A percentile compares a stretch with the other conserved stretches of the same genome.
Conservation (phyloP, 495 filamentous ascomycete genomes). For the Penicillium diatomitis region DNA sequence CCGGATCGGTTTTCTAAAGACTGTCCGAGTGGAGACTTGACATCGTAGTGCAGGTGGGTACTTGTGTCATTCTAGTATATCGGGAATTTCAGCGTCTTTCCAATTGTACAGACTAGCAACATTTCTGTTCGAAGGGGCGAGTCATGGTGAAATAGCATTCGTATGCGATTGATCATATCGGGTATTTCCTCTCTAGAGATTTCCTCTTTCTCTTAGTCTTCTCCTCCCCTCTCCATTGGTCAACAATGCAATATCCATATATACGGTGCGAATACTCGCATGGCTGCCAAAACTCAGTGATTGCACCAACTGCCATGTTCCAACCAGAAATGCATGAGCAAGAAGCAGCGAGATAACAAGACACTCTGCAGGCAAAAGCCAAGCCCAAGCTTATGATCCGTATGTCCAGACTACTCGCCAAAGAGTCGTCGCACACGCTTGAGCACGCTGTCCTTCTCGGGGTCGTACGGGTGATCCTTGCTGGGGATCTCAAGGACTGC, state of each 20-base stretch:
- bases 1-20: too few relatives aligned
- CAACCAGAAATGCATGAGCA: constrained; percentile 6
- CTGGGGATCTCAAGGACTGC: constrained; percentile 85
- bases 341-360: constrained; percentile 2
- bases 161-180: constrained; percentile 12
- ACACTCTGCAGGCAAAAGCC: neutral
- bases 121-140: neutral
- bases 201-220: constrained; percentile 1
- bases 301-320: too few relatives aligned
- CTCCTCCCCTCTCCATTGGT: neutral
- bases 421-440: constrained; percentile 84
- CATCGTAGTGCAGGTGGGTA: too few relatives aligned
- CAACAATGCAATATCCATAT: too few relatives aligned
- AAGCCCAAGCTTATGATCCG: constrained; percentile 1
- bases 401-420: constrained; percentile 58
- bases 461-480: constrained; percentile 98
- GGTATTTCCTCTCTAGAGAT: constrained; percentile 21
- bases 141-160: constrained; percentile 5
- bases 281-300: too few relatives aligned
- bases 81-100: too few relatives aligned
- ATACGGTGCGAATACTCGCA: too few relatives aligned
- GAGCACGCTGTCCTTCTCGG: constrained; percentile 96
- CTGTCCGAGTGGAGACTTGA: too few relatives aligned
- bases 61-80: too few relatives aligned
- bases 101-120: neutral